phyloP scores from a whole-genome alignment of 2,329 filamentous ascomycete genomes.

The Stemphylium lycopersici region DNA sequence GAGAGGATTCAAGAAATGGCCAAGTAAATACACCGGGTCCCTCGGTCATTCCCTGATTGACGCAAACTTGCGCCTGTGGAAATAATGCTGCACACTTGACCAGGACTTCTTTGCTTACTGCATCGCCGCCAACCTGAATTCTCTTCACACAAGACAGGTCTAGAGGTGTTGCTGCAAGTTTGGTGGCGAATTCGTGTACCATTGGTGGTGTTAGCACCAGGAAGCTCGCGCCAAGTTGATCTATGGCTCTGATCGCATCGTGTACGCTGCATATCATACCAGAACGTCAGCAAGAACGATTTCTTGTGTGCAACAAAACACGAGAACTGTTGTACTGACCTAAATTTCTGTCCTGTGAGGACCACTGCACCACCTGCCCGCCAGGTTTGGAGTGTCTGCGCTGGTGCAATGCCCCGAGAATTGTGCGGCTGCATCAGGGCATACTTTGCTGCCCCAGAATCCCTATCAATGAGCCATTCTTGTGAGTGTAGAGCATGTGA shows the following conservation, averaged over 20 bases:
- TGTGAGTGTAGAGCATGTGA: not conserved
- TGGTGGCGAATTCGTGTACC: not conserved
- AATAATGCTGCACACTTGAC: conserved; percentile 1
- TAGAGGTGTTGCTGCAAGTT: not conserved
- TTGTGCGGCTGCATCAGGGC: conserved; percentile 1
- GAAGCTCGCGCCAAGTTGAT: not conserved
- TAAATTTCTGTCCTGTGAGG: not conserved
- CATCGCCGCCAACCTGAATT: conserved; percentile 4
- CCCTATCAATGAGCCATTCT: not conserved
- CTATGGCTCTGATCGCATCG: not conserved
- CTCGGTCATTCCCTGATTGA: conserved; percentile 2
- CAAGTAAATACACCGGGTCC: not conserved
- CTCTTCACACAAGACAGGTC: not conserved
- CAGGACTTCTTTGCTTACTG: not conserved
- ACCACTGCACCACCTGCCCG: not conserved
- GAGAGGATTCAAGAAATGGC: not conserved
- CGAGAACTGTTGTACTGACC: not conserved
- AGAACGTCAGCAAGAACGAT: not conserved
- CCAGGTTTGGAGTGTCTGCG: conserved; percentile 4
- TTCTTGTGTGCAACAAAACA: not conserved
- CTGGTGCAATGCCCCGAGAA: not conserved
- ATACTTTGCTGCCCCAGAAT: not conserved
- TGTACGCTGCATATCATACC: not conserved
- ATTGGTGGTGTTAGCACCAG: conserved; percentile 2
- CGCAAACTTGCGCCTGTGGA: not conserved